phyloP scores from a whole-genome alignment of 352 stramenopile species.

The Globisporangium polare region DNA sequence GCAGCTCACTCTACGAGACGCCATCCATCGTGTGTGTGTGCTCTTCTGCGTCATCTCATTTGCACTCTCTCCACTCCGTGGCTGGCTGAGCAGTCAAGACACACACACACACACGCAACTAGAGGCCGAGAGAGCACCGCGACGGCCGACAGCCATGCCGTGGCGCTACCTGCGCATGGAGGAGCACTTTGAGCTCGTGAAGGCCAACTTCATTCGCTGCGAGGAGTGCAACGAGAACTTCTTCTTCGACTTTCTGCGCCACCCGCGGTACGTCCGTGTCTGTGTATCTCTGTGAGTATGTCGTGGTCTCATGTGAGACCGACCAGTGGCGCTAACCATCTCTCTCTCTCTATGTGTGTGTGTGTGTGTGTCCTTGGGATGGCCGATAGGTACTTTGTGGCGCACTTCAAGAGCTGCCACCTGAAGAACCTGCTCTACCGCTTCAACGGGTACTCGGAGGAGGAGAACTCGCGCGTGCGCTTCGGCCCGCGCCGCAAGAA shows the following conservation, averaged over 20 bases:
- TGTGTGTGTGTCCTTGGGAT: background rate
- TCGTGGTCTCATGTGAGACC: background rate
- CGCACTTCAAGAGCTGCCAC: constrained; percentile 78
- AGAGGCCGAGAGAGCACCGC: too few relatives aligned
- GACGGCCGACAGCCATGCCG: constrained; percentile 8
- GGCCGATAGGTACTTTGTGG: constrained; percentile 63
- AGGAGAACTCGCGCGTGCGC: constrained; percentile 70
- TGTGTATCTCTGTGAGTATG: background rate
- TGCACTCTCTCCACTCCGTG: background rate
- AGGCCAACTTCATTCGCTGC: constrained; percentile 72
- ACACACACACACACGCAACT: too few relatives aligned
- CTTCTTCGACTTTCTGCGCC: constrained; percentile 77
- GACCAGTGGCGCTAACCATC: background rate
- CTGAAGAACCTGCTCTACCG: constrained; percentile 76
- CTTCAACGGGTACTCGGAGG: constrained; percentile 69
- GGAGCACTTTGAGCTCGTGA: constrained; percentile 59
- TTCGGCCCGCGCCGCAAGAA: constrained; percentile 68
- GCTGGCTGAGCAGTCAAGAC: background rate
- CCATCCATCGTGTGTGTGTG: background rate
- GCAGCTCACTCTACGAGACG: background rate
- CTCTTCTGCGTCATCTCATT: background rate
- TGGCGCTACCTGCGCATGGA: constrained; percentile 40
- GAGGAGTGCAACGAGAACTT: constrained; percentile 82
- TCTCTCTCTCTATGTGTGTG: constrained; percentile 8
- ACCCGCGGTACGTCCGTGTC: constrained; percentile 38